phyloP scores from a whole-genome alignment of 2,329 filamentous ascomycete species.

The Colletotrichum sublineola region DNA sequence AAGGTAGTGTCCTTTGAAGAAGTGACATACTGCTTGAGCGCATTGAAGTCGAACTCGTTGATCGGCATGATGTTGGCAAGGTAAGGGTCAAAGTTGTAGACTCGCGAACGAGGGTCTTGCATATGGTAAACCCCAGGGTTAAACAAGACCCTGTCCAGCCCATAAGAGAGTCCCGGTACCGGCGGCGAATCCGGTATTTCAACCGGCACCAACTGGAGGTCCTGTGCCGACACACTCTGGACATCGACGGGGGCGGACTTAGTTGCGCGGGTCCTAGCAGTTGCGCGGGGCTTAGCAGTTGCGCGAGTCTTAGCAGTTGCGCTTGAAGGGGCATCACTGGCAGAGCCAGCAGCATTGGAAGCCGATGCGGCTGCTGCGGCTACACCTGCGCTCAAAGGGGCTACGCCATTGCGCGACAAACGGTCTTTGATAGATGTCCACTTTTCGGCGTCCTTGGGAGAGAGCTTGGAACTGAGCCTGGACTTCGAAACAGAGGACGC shows the following conservation, averaged over 20 bases:
- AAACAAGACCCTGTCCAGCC: conserved; percentile 91
- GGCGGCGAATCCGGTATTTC: conserved; percentile 49
- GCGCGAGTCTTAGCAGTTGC: background rate
- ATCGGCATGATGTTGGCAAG: conserved; percentile 94
- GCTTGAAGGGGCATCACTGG: background rate
- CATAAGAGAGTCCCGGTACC: conserved; percentile 76
- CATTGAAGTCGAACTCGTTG: conserved; percentile 90
- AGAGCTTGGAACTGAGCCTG: no score
- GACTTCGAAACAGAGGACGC: background rate
- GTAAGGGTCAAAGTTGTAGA: conserved; percentile 98
- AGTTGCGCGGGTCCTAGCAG: background rate
- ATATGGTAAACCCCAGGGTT: conserved; percentile 93
- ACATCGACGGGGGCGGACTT: conserved; percentile 11
- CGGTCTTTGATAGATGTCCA: conserved; percentile 26
- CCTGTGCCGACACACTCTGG: conserved; percentile 1
- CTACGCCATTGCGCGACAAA: background rate
- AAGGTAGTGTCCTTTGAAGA: conserved; percentile 87
- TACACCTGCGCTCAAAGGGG: background rate
- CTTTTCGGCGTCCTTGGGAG: background rate
- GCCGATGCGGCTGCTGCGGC: conserved; percentile 5
- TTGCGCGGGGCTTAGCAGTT: background rate
- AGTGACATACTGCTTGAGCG: conserved; percentile 88
- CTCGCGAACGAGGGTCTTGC: conserved; percentile 86
- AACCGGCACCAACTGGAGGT: conserved; percentile 50
- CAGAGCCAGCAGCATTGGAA: background rate